phyloP scores from a whole-genome alignment of 2,329 filamentous ascomycete genomes.

The Dryadomyces quercus-mongolicae region DNA sequence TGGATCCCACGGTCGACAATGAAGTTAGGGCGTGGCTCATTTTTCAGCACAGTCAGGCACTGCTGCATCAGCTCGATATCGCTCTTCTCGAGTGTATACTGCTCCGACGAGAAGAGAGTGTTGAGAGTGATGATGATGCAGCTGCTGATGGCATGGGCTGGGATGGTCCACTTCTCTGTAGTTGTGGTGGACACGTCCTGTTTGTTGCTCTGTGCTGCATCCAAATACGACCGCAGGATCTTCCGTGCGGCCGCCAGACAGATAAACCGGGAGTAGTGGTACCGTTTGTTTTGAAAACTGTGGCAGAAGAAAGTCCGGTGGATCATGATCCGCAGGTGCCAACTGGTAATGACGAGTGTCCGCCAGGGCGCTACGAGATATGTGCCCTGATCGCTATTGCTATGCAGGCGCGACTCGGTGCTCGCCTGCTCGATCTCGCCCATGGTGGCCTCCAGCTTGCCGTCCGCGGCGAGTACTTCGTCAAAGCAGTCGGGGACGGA shows the following conservation, averaged over 20 bases:
- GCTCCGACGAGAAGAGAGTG: conserved; percentile 1
- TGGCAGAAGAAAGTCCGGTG: conserved; percentile 1
- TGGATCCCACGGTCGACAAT: conserved; percentile 1
- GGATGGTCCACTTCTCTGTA: conserved; percentile 1
- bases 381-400: too few relatives aligned
- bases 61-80: not conserved
- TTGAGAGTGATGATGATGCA: conserved; percentile 2
- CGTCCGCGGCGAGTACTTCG: not conserved
- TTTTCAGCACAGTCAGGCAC: not conserved
- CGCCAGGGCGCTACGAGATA: not conserved
- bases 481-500: not conserved
- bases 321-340: conserved; percentile 3
- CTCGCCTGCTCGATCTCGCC: conserved; percentile 1
- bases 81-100: not conserved
- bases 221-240: conserved; percentile 1
- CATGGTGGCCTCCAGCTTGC: not conserved
- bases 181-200: too few relatives aligned
- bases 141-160: not conserved
- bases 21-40: not conserved
- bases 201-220: too few relatives aligned
- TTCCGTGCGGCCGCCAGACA: conserved; percentile 1
- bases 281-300: conserved; percentile 1
- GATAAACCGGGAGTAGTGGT: conserved; percentile 2
- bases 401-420: not conserved
- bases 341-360: not conserved